Evolutionary conservation across 2,329 filamentous ascomycete genomes (phyloP).

Genomic region (Neocucurbitaria cava): DNA sequence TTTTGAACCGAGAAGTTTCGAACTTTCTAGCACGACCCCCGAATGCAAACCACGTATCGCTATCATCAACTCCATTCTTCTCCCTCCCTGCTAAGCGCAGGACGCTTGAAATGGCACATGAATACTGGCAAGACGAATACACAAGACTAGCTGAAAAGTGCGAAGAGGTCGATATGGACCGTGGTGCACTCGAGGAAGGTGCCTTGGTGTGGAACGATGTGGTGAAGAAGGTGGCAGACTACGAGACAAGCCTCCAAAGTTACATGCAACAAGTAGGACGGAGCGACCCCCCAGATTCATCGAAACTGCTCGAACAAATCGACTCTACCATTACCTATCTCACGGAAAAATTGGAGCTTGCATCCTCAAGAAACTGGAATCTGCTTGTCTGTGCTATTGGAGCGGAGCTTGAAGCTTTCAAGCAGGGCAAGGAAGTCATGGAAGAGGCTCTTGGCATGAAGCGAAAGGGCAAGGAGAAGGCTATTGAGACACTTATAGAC

Average conservation of each 20-base stretch:
- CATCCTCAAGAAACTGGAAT: constrained; percentile 72
- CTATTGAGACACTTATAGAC: constrained; percentile 25
- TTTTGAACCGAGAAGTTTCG: constrained; percentile 69
- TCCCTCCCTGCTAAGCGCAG: constrained; percentile 68
- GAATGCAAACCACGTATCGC: constrained; percentile 34
- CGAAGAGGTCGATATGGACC: constrained; percentile 66
- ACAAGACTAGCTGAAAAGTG: constrained; percentile 63
- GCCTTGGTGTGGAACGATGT: constrained; percentile 70
- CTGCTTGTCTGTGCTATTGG: constrained; percentile 77
- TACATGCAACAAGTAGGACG: constrained; percentile 54
- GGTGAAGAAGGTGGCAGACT: constrained; percentile 65
- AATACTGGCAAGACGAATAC: constrained; percentile 74
- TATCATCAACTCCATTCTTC: constrained; percentile 59
- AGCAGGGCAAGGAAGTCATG: constrained; percentile 66
- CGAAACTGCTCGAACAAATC: constrained; percentile 56
- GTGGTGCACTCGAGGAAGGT: constrained; percentile 71
- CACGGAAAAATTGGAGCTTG: constrained; percentile 60
- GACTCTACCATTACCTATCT: constrained; percentile 63
- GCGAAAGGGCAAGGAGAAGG: constrained; percentile 39
- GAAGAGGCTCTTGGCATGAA: constrained; percentile 44
- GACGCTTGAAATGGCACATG: constrained; percentile 72
- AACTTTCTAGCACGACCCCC: constrained; percentile 66
- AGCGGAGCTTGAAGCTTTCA: constrained; percentile 73
- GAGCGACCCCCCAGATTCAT: constrained; percentile 21
- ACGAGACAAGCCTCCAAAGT: constrained; percentile 68